Conservation (phyloP, 2,329 filamentous ascomycete genomes). For the Aspergillus sp. region DNA sequence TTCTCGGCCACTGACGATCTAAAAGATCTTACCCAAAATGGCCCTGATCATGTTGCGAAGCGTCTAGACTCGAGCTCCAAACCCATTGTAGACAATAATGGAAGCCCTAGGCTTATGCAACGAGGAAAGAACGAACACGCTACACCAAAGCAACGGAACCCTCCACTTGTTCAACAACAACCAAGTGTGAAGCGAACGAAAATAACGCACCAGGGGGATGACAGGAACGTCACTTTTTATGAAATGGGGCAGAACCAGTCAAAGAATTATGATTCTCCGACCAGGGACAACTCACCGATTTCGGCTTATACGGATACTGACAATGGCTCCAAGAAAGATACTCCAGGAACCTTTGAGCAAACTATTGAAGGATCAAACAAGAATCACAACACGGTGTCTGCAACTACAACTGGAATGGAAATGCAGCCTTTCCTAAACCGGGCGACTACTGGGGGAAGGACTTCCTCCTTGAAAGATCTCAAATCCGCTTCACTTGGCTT, state of each 20-base stretch:
- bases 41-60: not conserved
- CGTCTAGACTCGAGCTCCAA: conserved; percentile 4
- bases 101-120: conserved; percentile 31
- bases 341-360: not conserved
- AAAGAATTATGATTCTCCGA: not conserved
- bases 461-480: not conserved
- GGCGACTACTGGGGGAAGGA: not conserved
- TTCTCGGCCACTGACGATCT: not conserved
- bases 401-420: not conserved
- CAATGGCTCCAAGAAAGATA: not conserved
- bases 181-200: not conserved
- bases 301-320: not conserved
- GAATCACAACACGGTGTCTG: not conserved
- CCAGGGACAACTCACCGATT: not conserved
- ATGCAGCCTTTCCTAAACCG: not conserved
- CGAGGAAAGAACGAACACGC: not conserved
- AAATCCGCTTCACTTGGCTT: not conserved
- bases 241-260: not conserved
- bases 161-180: not conserved
- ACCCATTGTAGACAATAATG: conserved; percentile 37
- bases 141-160: not conserved
- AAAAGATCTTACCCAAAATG: not conserved
- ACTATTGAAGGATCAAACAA: not conserved
- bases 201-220: not conserved
- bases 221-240: not conserved